Base-by-base conservation (phyloP, 495 filamentous ascomycete species). In the Hypoxylon fuscum region DNA sequence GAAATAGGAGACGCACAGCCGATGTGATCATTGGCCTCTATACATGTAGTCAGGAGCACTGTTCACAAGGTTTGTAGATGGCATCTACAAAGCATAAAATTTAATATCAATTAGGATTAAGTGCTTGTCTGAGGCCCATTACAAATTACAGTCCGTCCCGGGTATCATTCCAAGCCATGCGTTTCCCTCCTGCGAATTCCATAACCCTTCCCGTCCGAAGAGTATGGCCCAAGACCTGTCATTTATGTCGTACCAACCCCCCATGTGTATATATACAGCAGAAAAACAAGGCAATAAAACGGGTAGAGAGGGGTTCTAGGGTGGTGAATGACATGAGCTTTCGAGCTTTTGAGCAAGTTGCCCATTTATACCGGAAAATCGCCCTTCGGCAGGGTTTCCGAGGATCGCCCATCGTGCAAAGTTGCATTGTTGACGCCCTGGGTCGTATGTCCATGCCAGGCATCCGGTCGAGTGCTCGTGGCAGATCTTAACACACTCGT, bases 401-500 rank as follows among this genome's bases (percentile, higher is more conserved):
- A 82, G 62, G 43, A 77, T 76, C 51, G 78, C 72, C 78, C 77
- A 82, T 25, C 74, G 72, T 12, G 74, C 77, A 22, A 71, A 43
- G 35, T 74, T 62, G 51, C 79, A 82, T 12, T 52, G 40, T 27
- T 46, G 40, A 2, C 57, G 58, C 15, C 42, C 42, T 2, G 60
- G 48, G 18, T 80, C 74, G 66, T 75, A 82, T 9, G 73, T 73
- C 79, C 79, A 82, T 17, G 78, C 78, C 34, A 82, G 48, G 37
- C 77, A 82, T 8, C 8, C 55, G 5, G 46, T 37, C 8, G 51
- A 23, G 1, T 62, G 59, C 32, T 64, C 53, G 9, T 59, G 42
- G 62, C 76, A 80, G 3, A 74, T 67, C 7, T 62, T 54, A 40
- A 67, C 55, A 55, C 76, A 76, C 14, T 53, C 68, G 14, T 72